These are phyloP conservation scores for Scedosporium apiospermum DNA, from an alignment of 2,329 filamentous ascomycete species.

Conservation along the genomic window DNA sequence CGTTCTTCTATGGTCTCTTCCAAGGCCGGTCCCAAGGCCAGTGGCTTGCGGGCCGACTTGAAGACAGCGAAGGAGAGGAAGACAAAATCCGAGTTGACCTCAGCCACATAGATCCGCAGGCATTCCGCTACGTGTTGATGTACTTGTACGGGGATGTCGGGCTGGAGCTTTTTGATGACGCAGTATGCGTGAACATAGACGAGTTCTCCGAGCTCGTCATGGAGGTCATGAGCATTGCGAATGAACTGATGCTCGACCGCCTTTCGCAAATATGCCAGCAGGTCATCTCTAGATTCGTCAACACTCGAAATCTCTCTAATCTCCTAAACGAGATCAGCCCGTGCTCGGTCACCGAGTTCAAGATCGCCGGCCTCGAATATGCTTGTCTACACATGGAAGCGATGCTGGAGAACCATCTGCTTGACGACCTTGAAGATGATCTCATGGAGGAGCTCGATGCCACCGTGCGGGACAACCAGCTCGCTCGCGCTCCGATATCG, in stretches of 20 bases:
- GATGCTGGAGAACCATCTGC: constrained; percentile 80
- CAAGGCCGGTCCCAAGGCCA: constrained; percentile 75
- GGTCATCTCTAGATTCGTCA: constrained; percentile 75
- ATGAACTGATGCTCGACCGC: constrained; percentile 91
- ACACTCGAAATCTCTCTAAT: constrained; percentile 73
- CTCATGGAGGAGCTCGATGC: constrained; percentile 72
- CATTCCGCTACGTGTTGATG: constrained; percentile 70
- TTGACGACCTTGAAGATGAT: constrained; percentile 79
- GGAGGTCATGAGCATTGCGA: constrained; percentile 81
- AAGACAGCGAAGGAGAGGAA: constrained; percentile 19
- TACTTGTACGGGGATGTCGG: constrained; percentile 80
- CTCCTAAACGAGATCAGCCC: constrained; percentile 80
- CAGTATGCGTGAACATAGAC: constrained; percentile 63
- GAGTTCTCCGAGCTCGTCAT: constrained; percentile 83
- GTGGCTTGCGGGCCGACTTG: constrained; percentile 70
- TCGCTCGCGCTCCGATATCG: constrained; percentile 65
- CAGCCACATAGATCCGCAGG: constrained; percentile 62
- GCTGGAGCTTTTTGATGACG: constrained; percentile 69
- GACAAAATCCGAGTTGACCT: constrained; percentile 64
- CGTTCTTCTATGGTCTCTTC: constrained; percentile 87
- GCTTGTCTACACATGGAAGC: constrained; percentile 84
- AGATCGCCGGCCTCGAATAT: constrained; percentile 80
- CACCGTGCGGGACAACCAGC: constrained; percentile 73
- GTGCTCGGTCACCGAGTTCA: constrained; percentile 76
- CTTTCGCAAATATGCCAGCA: constrained; percentile 84